Conservation (phyloP, 176 grass and related monocot genomes). For the Phoenix dactylifera region DNA sequence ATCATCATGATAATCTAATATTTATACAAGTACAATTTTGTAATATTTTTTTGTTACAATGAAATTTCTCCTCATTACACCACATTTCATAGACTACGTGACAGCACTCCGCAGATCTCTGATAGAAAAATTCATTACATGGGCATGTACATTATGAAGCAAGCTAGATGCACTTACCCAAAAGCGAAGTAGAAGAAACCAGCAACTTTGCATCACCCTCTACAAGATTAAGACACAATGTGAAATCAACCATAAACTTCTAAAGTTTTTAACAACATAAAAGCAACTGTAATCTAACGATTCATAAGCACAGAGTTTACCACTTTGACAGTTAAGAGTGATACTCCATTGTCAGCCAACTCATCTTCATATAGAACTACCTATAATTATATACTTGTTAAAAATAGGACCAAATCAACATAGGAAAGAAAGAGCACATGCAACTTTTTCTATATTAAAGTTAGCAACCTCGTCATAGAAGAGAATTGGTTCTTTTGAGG, state of each 20-base stretch:
- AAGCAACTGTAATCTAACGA: slow-evolving; percentile 1
- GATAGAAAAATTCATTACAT: too few species aligned
- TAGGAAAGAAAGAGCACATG: too few species aligned
- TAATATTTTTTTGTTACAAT: too few species aligned
- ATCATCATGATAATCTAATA: too few species aligned
- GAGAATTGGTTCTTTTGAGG: slow-evolving; percentile 79
- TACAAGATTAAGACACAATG: slow-evolving; percentile 26
- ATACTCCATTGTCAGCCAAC: slow-evolving; percentile 88
- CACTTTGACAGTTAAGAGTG: slow-evolving; percentile 85
- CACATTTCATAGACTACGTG: too few species aligned
- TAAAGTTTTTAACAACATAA: slow-evolving; percentile 4
- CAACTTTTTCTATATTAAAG: neutral
- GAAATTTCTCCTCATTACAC: too few species aligned
- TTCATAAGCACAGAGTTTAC: slow-evolving; percentile 29
- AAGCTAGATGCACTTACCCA: slow-evolving; percentile 44
- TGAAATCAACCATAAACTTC: slow-evolving; percentile 6
- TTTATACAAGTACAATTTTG: too few species aligned
- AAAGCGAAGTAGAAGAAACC: slow-evolving; percentile 83
- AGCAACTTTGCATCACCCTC: slow-evolving; percentile 97
- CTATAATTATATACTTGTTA: slow-evolving; percentile 20
- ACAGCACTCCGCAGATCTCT: too few species aligned
- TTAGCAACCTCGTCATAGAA: slow-evolving; percentile 75
- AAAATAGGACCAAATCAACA: too few species aligned
- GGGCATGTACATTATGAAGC: too few species aligned
- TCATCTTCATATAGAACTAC: slow-evolving; percentile 97